Base-by-base conservation (phyloP, 2,329 filamentous ascomycete genomes). In the Hymenoscyphus repandus region DNA sequence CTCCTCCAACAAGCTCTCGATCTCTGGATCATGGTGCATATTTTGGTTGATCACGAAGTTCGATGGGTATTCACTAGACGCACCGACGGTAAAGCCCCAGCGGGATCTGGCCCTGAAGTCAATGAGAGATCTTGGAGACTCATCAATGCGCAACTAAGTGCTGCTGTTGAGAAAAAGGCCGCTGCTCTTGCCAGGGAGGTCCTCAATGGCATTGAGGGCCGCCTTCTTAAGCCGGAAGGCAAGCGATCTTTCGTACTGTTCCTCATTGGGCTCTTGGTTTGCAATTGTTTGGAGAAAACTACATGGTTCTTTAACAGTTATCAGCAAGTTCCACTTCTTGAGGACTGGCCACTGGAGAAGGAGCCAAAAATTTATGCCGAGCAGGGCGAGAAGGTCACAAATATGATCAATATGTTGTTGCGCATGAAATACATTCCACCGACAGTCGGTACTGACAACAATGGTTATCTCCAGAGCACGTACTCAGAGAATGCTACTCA, bases 291-390 rank as follows among this genome's bases (percentile, higher is more conserved):
- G 12, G 82, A 86, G 62, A 85, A 85, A 68, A 81, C 80, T 0
- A 85, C 81, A 0, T 86, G 82, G 82, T 77, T 79, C 1, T 85
- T 85, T 68, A 83, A 83, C 55, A 80, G 79, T 1, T 86, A 81
- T 80, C 80, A 84, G 58, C 78, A 84, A 62, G 75, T 80, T 49
- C 76, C 78, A 45, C 73, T 83, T 36, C 12, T 61, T 32, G 58
- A 63, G 37, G 53, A 58, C 22, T 85, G 82, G 82, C 82, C 82
- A 3, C 70, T 85, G 2, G 78, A 81, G 34, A 73, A 74, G 52
- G 75, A 77, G 6, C 82, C 82, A 0, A 68, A 71, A 45, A 70
- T 72, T 45, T 85, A 79, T 60, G 78, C 78, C 0, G 73, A 76
- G 49, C 80, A 85, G 57, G 81, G 81, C 13, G 75, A 78, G 41